Conservation (phyloP, 129 eudicot species). For the Deinandra increscens region DNA sequence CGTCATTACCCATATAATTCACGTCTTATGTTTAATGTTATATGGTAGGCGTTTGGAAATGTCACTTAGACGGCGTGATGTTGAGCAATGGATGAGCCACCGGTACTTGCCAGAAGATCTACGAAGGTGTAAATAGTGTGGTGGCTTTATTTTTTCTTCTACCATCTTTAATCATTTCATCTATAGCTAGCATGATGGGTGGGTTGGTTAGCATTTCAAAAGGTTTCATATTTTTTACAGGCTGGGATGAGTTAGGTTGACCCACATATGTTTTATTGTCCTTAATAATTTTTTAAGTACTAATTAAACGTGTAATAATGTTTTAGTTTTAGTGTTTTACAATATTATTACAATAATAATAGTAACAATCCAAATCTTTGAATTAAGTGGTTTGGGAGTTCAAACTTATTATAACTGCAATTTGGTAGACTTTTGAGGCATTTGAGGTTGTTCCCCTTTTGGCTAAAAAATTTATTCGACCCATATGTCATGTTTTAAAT, state of each 20-base stretch:
- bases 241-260: background rate
- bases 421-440: background rate
- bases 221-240: background rate
- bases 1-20: background rate
- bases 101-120: conserved; percentile 68
- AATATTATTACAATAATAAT: background rate
- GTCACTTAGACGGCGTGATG: conserved; percentile 91
- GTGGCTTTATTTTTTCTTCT: background rate
- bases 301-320: background rate
- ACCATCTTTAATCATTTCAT: background rate
- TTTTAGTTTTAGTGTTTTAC: background rate
- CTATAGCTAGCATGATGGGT: background rate
- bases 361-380: no score
- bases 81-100: conserved; percentile 96
- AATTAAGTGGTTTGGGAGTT: background rate
- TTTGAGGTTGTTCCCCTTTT: background rate
- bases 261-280: background rate
- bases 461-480: no score
- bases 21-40: conserved; percentile 8
- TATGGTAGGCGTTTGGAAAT: conserved; percentile 63
- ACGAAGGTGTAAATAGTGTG: conserved; percentile 35
- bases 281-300: background rate
- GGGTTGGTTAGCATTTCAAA: background rate
- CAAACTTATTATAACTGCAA: background rate
- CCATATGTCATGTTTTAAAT: no score